A percentile compares a stretch with the other conserved stretches of the same genome.
Conservation (phyloP, 2,329 filamentous ascomycete genomes). For the Ceratocystis eucalypticola region DNA sequence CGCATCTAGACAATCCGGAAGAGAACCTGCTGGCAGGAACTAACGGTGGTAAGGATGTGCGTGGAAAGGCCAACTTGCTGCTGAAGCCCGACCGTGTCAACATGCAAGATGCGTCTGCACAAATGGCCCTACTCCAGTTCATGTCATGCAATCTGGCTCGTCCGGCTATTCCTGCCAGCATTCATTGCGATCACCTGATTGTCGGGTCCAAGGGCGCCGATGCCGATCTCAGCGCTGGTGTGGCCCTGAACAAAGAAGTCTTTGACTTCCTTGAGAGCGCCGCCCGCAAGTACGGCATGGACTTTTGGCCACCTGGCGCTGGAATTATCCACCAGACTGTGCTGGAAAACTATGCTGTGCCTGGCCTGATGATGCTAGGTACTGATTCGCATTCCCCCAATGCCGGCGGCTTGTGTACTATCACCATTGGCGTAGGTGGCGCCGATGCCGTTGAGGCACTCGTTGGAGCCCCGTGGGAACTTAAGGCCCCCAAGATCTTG, state of each 20-base stretch:
- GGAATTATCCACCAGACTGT: slow-evolving; percentile 98
- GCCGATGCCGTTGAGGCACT: slow-evolving; percentile 95
- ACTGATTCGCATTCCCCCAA: slow-evolving; percentile 97
- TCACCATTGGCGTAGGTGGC: slow-evolving; percentile 93
- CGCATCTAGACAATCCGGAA: slow-evolving; percentile 79
- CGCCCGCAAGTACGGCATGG: slow-evolving; percentile 78
- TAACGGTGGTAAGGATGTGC: slow-evolving; percentile 68
- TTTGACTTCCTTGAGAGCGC: slow-evolving; percentile 96
- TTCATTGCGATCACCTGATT: slow-evolving; percentile 98
- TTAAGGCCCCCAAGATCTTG: slow-evolving; percentile 84
- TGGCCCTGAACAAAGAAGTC: slow-evolving; percentile 87
- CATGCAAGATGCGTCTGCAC: slow-evolving; percentile 97
- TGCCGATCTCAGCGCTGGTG: slow-evolving; percentile 69
- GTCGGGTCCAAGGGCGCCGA: slow-evolving; percentile 85
- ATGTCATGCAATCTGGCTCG: slow-evolving; percentile 87
- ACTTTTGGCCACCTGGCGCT: slow-evolving; percentile 88
- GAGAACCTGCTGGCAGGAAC: slow-evolving; percentile 75
- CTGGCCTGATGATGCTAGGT: slow-evolving; percentile 95
- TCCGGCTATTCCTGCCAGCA: slow-evolving; percentile 89
- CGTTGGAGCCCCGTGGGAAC: slow-evolving; percentile 91
- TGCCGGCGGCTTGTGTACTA: slow-evolving; percentile 82
- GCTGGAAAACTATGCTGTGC: slow-evolving; percentile 93
- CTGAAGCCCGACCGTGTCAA: slow-evolving; percentile 95
- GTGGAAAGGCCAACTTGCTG: slow-evolving; percentile 84
- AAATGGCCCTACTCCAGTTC: slow-evolving; percentile 97